A percentile compares a stretch with the other conserved stretches of the same genome.
Evolutionary conservation across 306 rosid species (phyloP).

Genomic region (Delonix regia): DNA sequence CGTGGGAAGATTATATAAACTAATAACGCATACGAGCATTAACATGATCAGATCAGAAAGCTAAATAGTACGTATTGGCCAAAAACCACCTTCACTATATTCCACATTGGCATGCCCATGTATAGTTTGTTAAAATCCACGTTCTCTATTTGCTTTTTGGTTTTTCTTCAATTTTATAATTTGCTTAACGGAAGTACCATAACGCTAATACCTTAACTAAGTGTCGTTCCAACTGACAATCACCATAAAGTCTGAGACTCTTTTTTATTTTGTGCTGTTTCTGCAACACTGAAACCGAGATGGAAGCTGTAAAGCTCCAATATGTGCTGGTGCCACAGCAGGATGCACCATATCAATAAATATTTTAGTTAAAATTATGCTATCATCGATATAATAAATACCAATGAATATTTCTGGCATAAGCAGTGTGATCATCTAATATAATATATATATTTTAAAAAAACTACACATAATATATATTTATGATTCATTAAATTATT

Average conservation of each 20-base stretch:
- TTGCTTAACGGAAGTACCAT: background rate
- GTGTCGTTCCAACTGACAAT: background rate
- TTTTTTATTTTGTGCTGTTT: background rate
- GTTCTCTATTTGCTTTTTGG: background rate
- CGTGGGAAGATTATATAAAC: background rate
- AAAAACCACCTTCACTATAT: no score
- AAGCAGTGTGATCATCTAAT: background rate
- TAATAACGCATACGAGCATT: background rate
- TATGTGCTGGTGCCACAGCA: background rate
- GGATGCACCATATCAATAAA: background rate
- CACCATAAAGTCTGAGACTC: background rate
- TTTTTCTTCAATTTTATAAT: background rate
- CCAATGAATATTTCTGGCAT: background rate
- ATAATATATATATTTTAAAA: background rate
- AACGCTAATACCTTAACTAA: background rate
- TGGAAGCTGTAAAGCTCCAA: slow-evolving; percentile 13
- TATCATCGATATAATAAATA: background rate
- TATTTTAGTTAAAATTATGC: background rate
- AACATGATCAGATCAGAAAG: no score
- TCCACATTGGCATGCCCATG: background rate
- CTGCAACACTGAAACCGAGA: background rate
- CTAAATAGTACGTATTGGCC: no score
- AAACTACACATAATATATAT: background rate
- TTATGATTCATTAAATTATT: no score
- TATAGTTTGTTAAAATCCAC: background rate